phyloP scores from a whole-genome alignment of 805 yeast genomes.

The Clavispora phyllophila region DNA sequence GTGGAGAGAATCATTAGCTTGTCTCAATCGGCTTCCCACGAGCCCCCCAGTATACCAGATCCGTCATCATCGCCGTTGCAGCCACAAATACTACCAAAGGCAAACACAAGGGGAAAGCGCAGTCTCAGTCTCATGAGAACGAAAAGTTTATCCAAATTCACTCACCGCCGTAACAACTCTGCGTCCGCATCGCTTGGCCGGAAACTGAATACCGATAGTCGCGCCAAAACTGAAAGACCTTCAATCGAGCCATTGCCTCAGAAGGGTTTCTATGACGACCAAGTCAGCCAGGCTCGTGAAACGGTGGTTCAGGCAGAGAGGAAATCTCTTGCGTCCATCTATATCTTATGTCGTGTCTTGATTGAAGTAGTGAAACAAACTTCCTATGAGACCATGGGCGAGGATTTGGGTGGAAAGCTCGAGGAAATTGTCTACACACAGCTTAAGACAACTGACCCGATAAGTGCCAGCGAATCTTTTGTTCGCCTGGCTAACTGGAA shows the following conservation, averaged over 20 bases:
- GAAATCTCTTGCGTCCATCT: conserved; percentile 81
- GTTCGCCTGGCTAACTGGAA: conserved; percentile 93
- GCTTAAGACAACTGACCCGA: conserved; percentile 81
- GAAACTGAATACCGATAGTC: not conserved
- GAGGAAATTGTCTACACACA: conserved; percentile 94
- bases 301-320: conserved; percentile 81
- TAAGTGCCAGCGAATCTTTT: conserved; percentile 51
- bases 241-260: conserved; percentile 5
- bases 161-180: conserved; percentile 49
- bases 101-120: conserved; percentile 24
- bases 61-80: not conserved
- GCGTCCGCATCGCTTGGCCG: conserved; percentile 27
- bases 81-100: conserved; percentile 4
- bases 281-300: conserved; percentile 43
- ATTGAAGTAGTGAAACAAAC: conserved; percentile 90
- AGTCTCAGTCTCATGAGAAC: conserved; percentile 38
- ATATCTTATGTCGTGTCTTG: conserved; percentile 82
- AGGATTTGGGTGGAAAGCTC: conserved; percentile 72
- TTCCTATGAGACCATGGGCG: conserved; percentile 66
- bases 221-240: not conserved
- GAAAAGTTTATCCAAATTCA: conserved; percentile 32
- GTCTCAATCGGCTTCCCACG: conserved; percentile 18
- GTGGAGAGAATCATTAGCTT: conserved; percentile 27
- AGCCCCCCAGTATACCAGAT: not conserved
- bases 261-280: conserved; percentile 27